These are phyloP conservation scores for Didymella sp. DNA, from an alignment of 2,329 filamentous ascomycete genomes.

Conservation along the genomic window DNA sequence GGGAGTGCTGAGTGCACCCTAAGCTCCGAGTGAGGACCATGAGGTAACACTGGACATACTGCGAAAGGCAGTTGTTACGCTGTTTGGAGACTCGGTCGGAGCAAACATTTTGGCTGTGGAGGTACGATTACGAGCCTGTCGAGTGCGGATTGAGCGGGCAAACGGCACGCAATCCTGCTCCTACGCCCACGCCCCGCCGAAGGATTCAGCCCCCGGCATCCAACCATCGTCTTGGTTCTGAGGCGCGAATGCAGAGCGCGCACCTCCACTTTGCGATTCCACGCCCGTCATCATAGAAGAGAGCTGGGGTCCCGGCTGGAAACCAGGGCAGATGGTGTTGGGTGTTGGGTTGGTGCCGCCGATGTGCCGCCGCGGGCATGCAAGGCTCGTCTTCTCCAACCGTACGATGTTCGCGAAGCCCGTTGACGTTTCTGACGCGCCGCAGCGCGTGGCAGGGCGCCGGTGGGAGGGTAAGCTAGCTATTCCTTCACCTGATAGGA, in stretches of 20 bases:
- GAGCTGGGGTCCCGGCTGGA: neutral
- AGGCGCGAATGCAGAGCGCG: slow-evolving; percentile 3
- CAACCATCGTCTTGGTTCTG: neutral
- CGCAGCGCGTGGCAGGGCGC: slow-evolving; percentile 12
- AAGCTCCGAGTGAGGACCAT: neutral
- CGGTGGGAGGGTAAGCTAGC: slow-evolving; percentile 17
- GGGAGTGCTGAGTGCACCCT: neutral
- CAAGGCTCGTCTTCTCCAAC: slow-evolving; percentile 13
- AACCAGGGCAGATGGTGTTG: neutral
- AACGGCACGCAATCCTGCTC: slow-evolving; percentile 9
- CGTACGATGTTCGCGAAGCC: slow-evolving; percentile 17
- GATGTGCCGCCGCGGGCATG: slow-evolving; percentile 10
- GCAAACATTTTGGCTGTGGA: slow-evolving; percentile 8
- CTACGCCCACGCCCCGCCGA: slow-evolving; percentile 5
- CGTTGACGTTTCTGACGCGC: slow-evolving; percentile 18
- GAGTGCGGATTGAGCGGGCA: slow-evolving; percentile 4
- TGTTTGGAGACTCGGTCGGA: slow-evolving; percentile 13
- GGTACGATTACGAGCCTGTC: slow-evolving; percentile 9
- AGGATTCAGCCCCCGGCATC: slow-evolving; percentile 5
- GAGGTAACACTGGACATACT: neutral
- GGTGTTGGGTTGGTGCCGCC: slow-evolving; percentile 6
- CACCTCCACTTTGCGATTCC: neutral
- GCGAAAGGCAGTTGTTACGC: neutral
- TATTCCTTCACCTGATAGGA: slow-evolving; percentile 1
- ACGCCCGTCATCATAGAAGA: neutral